Evolutionary conservation across 23 red algal genomes (phyloP), one percentile per base, ranked within the genome.

Genomic region (Rhodosorus marinus): DNA sequence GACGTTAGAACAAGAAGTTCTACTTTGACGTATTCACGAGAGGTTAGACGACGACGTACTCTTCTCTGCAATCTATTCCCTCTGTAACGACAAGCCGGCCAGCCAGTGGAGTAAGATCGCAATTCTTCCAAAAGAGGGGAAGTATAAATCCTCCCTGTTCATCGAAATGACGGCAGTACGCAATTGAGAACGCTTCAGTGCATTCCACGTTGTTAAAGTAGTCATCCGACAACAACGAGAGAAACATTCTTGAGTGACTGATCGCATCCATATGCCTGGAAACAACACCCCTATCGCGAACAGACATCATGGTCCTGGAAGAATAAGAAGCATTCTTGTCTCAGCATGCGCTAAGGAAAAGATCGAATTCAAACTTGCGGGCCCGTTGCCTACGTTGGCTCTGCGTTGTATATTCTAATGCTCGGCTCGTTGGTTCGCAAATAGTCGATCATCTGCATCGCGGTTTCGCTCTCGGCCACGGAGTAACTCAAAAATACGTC

Each of bases 261-360:
- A 84, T 70, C n/a, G 79, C 79, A 11, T 66, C 66, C 79, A 84
- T 84, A 25, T 84, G 66, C n/a, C n/a, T n/a, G n/a, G n/a, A n/a
- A 3, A 84, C 79, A 14, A 84, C 79, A 1, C 79, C 79, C 22
- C 79, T 68, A 32, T 84, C 52, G 22, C 79, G 67, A 61, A 24
- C 63, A 56, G 14, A 84, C 68, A 43, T 64, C 65, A 24, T 69
- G 56, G n/a, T n/a, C n/a, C n/a, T n/a, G n/a, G n/a, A n/a, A n/a
- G n/a, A n/a, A n/a, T n/a, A n/a, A n/a, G n/a, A n/a, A n/a, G n/a
- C n/a, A n/a, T n/a, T n/a, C n/a, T n/a, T n/a, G n/a, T n/a, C n/a
- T n/a, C n/a, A n/a, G n/a, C n/a, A n/a, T n/a, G n/a, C n/a, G n/a
- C n/a, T n/a, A n/a, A n/a, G n/a, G n/a, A n/a, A n/a, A n/a, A n/a